Conservation (phyloP, 2,329 filamentous ascomycete genomes). For the Fusarium sp. region DNA sequence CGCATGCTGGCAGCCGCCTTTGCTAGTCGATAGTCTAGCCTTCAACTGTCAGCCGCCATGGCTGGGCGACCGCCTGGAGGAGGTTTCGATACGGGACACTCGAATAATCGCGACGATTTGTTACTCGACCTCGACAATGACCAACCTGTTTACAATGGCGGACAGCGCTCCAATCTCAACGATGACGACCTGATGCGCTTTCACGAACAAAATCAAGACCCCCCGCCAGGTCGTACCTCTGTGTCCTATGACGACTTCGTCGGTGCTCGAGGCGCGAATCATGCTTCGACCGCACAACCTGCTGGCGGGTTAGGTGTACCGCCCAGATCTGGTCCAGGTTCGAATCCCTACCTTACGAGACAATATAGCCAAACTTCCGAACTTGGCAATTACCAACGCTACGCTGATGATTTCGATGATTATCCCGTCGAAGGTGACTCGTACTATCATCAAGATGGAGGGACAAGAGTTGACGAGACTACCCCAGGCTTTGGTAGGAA, state of each 20-base stretch:
- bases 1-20: constrained; percentile 47
- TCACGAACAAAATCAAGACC: constrained; percentile 75
- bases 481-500: constrained; percentile 49
- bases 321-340: constrained; percentile 20
- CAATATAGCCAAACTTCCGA: constrained; percentile 81
- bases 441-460: constrained; percentile 85
- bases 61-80: constrained; percentile 63
- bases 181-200: constrained; percentile 83
- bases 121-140: constrained; percentile 79
- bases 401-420: constrained; percentile 88
- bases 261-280: constrained; percentile 67
- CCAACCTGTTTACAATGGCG: constrained; percentile 76
- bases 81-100: constrained; percentile 60
- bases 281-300: constrained; percentile 55
- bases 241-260: constrained; percentile 96
- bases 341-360: constrained; percentile 58
- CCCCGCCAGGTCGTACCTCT: constrained; percentile 76
- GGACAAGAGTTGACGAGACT: constrained; percentile 66
- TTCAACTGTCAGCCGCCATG: constrained; percentile 62
- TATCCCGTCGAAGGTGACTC: constrained; percentile 80
- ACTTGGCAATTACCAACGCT: constrained; percentile 87
- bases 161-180: constrained; percentile 79
- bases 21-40: constrained; percentile 43
- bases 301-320: constrained; percentile 42
- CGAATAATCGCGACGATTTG: constrained; percentile 64